Base-by-base conservation (phyloP, 805 yeast genomes). In the Candida boleticola region DNA sequence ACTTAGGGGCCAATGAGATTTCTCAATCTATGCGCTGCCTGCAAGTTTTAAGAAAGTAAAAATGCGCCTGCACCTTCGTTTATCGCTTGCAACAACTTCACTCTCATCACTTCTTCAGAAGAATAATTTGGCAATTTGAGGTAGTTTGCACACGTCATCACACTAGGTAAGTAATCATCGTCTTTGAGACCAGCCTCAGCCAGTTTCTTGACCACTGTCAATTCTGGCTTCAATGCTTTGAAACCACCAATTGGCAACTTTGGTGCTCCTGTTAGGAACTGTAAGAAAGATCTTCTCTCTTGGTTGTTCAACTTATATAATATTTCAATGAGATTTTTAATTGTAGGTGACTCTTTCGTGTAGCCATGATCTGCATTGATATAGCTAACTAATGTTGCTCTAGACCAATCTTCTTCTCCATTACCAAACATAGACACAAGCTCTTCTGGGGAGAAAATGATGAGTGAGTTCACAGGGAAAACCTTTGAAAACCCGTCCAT, bases 71-170 rank as follows among this genome's bases (percentile, higher is more conserved):
- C 83, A 20, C 99, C 99, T 52, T 92, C 97, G 4, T 70, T 71
- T 55, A 89, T 79, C 0, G 98, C 97, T 45, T 79, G 84, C 10
- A 63, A 39, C 5, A 93, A 63, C 40, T 85, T 70, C 25, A 68
- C 57, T 38, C 60, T 67, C 83, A 93, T 74, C 1, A 86, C 62
- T 14, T 72, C 80, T 44, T 73, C 75, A 27, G 76, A 66, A 3
- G 88, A 75, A 58, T 92, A 93, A 48, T 85, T 78, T 4, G 99
- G 98, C 17, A 93, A 66, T 60, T 92, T 92, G 50, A 92, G 71
- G 57, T 92, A 93, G 58, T 92, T 92, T 3, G 95, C 97, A 69
- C 99, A 92, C 0, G 99, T 92, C 99, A 92, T 92, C 2, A 93
- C 99, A 64, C 96, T 88, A 1, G 99, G 98, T 43, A 93, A 70